Base-by-base conservation (phyloP, 2,329 filamentous ascomycete genomes). In the Talaromyces sp. region DNA sequence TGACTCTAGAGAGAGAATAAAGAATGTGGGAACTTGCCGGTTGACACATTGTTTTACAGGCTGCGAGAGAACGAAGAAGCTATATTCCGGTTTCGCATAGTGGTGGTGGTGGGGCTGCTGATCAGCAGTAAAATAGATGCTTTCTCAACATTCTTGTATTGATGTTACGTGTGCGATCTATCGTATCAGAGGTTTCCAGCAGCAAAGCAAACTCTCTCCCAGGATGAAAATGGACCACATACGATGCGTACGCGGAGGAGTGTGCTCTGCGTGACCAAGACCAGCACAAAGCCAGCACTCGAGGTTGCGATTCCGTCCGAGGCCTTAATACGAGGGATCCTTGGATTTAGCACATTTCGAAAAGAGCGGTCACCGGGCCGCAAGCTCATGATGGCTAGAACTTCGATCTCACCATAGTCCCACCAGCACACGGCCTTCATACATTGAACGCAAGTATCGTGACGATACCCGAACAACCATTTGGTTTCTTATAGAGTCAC, bases 61-160 rank as follows among this genome's bases (percentile, higher is more conserved):
- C 78, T 68, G 78, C 78, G 45, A 77, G 80, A 67, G 81, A 84
- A 70, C 76, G 82, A 68, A 79, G 79, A 66, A 78, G 74, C n/a
- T 86, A 85, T 70, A 81, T 84, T 25, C 83, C 84, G 9, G 79
- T 86, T 47, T 76, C 81, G n/a, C 60, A 49, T 50, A 19, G 50
- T 17, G 22, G 22, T 22, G 22, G 22, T 22, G 59, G 13, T 22
- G 31, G 50, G 3, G 19, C 33, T 9, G 17, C 19, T 25, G 52
- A 22, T 6, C 19, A 35, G 33, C 52, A 25, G 5, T 56, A 39
- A 17, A 10, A 37, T 25, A 37, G 1, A 52, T 11, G 17, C 27
- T 25, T 19, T 13, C 10, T 39, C 19, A 11, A 22, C 22, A 9
- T 25, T 7, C 22, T 37, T 8, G 15, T 37, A 5, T 56, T 37